These are phyloP conservation scores for Phytophthora europaea DNA, from an alignment of 352 stramenopile species.

Conservation along the genomic window DNA sequence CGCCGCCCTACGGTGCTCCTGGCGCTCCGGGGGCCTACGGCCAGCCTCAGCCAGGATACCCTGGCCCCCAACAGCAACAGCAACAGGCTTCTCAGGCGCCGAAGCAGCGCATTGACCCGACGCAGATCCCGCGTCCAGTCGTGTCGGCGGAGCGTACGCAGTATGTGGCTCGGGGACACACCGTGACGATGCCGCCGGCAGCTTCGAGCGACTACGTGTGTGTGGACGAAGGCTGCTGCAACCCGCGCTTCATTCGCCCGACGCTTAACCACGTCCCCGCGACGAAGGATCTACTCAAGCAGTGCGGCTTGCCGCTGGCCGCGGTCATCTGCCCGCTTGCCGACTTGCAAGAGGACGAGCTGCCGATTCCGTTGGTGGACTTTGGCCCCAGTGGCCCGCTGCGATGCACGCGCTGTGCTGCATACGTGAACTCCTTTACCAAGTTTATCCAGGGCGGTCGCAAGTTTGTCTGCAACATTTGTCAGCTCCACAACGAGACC, in stretches of 20 bases:
- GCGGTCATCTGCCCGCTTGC: slow-evolving; percentile 88
- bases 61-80: slow-evolving; percentile 32
- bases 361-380: slow-evolving; percentile 88
- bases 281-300: slow-evolving; percentile 80
- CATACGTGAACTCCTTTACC: slow-evolving; percentile 92
- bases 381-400: slow-evolving; percentile 85
- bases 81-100: slow-evolving; percentile 55
- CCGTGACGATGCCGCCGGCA: slow-evolving; percentile 81
- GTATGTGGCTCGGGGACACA: slow-evolving; percentile 85
- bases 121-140: slow-evolving; percentile 87
- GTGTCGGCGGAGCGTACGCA: slow-evolving; percentile 72
- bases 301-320: slow-evolving; percentile 82
- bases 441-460: slow-evolving; percentile 87
- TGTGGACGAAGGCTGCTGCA: slow-evolving; percentile 88
- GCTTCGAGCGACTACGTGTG: slow-evolving; percentile 87
- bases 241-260: slow-evolving; percentile 91
- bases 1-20: slow-evolving; percentile 32
- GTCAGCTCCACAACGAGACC: slow-evolving; percentile 84
- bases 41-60: slow-evolving; percentile 44
- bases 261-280: slow-evolving; percentile 87
- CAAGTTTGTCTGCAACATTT: slow-evolving; percentile 94
- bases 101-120: slow-evolving; percentile 89
- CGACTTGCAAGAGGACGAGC: slow-evolving; percentile 82
- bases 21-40: slow-evolving; percentile 28
- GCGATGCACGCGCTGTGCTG: slow-evolving; percentile 85